These are phyloP conservation scores for Cordyceps militaris DNA, from an alignment of 2,329 filamentous ascomycete species.

Conservation along the genomic window DNA sequence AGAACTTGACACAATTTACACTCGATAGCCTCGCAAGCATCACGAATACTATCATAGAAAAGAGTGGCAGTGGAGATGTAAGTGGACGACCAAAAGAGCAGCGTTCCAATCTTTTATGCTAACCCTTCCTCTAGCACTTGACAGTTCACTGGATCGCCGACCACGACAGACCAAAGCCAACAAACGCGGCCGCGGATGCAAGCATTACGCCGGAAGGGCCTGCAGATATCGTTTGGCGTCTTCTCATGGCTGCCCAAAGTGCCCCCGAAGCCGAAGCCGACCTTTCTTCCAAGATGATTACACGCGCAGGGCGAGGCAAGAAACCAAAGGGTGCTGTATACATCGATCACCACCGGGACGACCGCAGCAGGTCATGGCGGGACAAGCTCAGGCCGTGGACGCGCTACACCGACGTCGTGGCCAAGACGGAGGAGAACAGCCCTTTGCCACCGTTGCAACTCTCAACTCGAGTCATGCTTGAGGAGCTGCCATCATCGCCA, in stretches of 20 bases:
- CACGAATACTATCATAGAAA: constrained; percentile 26
- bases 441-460: background rate
- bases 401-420: constrained; percentile 21
- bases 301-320: constrained; percentile 9
- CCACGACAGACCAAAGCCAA: constrained; percentile 4
- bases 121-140: constrained; percentile 20
- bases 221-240: constrained; percentile 38
- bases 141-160: constrained; percentile 38
- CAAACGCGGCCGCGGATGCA: background rate
- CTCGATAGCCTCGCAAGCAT: constrained; percentile 26
- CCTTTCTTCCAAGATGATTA: constrained; percentile 19
- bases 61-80: constrained; percentile 19
- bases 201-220: constrained; percentile 29
- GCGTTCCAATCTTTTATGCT: background rate
- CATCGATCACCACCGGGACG: constrained; percentile 24
- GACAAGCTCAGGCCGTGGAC: constrained; percentile 27
- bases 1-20: constrained; percentile 17
- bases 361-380: constrained; percentile 28
- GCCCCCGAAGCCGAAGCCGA: background rate
- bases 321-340: constrained; percentile 13
- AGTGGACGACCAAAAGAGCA: background rate
- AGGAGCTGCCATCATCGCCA: background rate
- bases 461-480: background rate
- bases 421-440: background rate
- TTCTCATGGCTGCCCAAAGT: constrained; percentile 29